Base-by-base conservation (phyloP, 2,329 filamentous ascomycete species). In the Cladosporium sp. region DNA sequence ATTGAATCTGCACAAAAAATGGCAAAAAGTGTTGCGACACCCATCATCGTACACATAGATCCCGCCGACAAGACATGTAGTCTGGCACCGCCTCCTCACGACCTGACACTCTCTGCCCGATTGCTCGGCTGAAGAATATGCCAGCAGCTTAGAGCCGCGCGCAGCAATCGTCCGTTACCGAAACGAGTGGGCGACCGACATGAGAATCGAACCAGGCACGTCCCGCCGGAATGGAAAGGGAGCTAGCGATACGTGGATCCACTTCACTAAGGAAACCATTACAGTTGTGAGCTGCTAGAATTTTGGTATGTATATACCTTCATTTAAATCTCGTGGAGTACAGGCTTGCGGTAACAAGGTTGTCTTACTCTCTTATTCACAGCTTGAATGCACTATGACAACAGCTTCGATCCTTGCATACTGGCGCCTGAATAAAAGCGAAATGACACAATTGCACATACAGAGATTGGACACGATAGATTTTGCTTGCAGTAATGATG, bases 61-160 rank as follows among this genome's bases (percentile, higher is more conserved):
- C 72, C 75, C 76, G 68, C 73, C 72, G 75, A 70, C 68, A 69
- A 66, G 66, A 61, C 80, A 79, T 82, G 82, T 84, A 76, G 76
- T 85, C 83, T 81, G 80, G 78, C 78, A 75, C 79, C 82, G 83
- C 83, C 82, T 83, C 78, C 79, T 77, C 79, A 79, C 82, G 82
- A 81, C 80, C 82, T 79, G 81, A 77, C 76, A 76, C 74, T 80
- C 82, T 84, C 82, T 85, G 83, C 83, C 82, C 81, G 83, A 85
- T 85, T 82, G 77, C 83, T 85, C 83, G 82, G 81, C 83, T 85
- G 81, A 83, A 84, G 82, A 68, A 69, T 85, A 75, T 75, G 80
- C 78, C 81, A 84, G 82, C 78, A 72, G 79, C 83, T 85, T 82
- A 86, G 72, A 79, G 79, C 76, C 77, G 74, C 75, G 71, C 79